A percentile compares a stretch with the other conserved stretches of the same genome.
phyloP scores from a whole-genome alignment of 345 rosid species.

The Eucalyptus curtisii region DNA sequence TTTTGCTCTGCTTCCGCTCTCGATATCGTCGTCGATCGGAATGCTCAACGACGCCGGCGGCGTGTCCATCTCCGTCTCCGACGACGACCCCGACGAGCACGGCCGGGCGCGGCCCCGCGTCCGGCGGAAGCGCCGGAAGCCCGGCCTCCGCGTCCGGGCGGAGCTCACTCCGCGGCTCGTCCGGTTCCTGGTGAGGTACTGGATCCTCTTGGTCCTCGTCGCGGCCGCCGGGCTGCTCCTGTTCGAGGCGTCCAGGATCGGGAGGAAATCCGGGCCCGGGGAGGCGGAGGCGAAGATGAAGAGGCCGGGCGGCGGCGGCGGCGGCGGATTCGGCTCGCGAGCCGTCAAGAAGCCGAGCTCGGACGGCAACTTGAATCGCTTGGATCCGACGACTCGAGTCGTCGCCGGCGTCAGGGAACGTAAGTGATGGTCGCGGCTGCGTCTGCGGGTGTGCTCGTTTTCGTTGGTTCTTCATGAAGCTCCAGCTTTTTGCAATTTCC shows the following conservation, averaged over 20 bases:
- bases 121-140: constrained; percentile 68
- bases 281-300: not conserved
- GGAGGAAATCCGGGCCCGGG: constrained; percentile 9
- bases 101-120: constrained; percentile 53
- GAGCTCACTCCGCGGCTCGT: constrained; percentile 33
- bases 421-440: constrained; percentile 3
- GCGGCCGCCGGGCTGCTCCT: constrained; percentile 41
- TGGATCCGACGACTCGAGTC: constrained; percentile 38
- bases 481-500: not conserved
- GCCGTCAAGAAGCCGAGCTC: not conserved
- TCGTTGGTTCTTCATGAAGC: not conserved
- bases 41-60: constrained; percentile 21
- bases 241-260: constrained; percentile 59
- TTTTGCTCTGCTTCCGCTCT: not conserved
- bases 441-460: not conserved
- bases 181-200: constrained; percentile 43
- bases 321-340: not conserved
- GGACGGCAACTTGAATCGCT: constrained; percentile 33
- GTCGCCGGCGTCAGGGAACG: constrained; percentile 37
- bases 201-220: constrained; percentile 46
- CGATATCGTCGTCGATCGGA: not conserved
- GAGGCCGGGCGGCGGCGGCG: not conserved
- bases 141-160: constrained; percentile 15
- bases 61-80: constrained; percentile 55
- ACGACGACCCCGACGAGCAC: constrained; percentile 58